Percentiles rank a stretch among this genome's conserved stretches.
phyloP scores from a whole-genome alignment of 1,284 basidiomycete species.

The Rugosomyces carneus region DNA sequence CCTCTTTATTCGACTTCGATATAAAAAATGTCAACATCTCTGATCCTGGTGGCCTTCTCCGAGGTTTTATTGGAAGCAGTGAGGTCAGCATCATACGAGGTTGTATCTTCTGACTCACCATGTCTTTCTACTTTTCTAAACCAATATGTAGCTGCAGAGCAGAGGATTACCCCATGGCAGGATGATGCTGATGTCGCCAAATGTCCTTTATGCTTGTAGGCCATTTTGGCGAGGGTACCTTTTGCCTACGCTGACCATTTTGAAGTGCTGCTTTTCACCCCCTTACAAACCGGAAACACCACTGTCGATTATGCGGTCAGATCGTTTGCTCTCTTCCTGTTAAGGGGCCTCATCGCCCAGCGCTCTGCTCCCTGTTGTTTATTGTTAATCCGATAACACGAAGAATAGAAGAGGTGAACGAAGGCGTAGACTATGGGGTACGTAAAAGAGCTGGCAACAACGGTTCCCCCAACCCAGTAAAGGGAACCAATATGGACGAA shows the following conservation, averaged over 20 bases:
- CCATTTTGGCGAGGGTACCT: slow-evolving; percentile 13
- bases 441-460: slow-evolving; percentile 35
- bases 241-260: background rate
- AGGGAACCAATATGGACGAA: slow-evolving; percentile 48
- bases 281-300: slow-evolving; percentile 91
- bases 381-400: slow-evolving; percentile 73
- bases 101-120: slow-evolving; percentile 20
- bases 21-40: slow-evolving; percentile 42
- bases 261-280: slow-evolving; percentile 77
- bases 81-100: slow-evolving; percentile 55
- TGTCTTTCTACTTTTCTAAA: slow-evolving; percentile 5
- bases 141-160: slow-evolving; percentile 64
- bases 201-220: slow-evolving; percentile 85
- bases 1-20: slow-evolving; percentile 65
- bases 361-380: slow-evolving; percentile 73
- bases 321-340: slow-evolving; percentile 90
- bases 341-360: slow-evolving; percentile 62
- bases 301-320: slow-evolving; percentile 91
- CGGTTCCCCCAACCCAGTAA: slow-evolving; percentile 10
- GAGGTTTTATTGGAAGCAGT: slow-evolving; percentile 39
- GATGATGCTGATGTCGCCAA: slow-evolving; percentile 70
- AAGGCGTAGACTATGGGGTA: slow-evolving; percentile 84
- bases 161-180: slow-evolving; percentile 94
- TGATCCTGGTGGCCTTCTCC: slow-evolving; percentile 58
- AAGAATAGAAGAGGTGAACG: slow-evolving; percentile 77